Base-by-base conservation (phyloP, 148 eudicot genomes). In the Persicaria tinctoria region DNA sequence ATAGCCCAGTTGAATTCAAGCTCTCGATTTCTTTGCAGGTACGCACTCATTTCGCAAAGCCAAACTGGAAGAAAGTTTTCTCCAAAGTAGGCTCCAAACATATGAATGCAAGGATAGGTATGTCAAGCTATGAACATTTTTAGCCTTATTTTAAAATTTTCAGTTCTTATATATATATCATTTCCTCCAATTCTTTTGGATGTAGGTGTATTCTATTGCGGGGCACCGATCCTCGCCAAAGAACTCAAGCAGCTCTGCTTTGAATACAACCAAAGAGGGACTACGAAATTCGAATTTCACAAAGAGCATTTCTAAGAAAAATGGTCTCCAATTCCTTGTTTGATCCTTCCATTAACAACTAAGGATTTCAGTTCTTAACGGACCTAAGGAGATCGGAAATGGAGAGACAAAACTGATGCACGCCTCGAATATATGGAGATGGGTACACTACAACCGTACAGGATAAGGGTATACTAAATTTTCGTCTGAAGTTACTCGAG, bases 151-250 rank as follows among this genome's bases (percentile, higher is more conserved):
- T 44, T 14, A 20, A 1, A 45, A 45, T 13, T 44, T 6, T 45
- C 41, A 14, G n/a, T 10, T 69, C 8, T 44, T 6, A 69, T n/a
- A n/a, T n/a, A n/a, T n/a, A n/a, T 44, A 46, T 5, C 49, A 69
- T 69, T 46, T 17, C 8, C 44, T 45, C 4, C 5, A 44, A 69
- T 46, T 44, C 1, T 7, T 12, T 69, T 45, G 50, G 0, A 0
- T 82, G 68, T 88, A 95, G 98, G 98, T 75, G 97, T 95, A 74
- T 95, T 95, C 86, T 92, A 89, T 75, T 95, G 98, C 53, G 98
- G 98, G 45, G 77, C 77, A 45, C 92, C 92, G 4, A 79, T 83
- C 46, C 81, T 92, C 84, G 98, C 96, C 17, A 92, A 89, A 78
- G 97, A 92, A 84, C 86, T 95, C 66, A 81, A 77, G 82, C 78